phyloP scores from a whole-genome alignment of 2,329 filamentous ascomycete species.

The Fusarium pseudograminearum region DNA sequence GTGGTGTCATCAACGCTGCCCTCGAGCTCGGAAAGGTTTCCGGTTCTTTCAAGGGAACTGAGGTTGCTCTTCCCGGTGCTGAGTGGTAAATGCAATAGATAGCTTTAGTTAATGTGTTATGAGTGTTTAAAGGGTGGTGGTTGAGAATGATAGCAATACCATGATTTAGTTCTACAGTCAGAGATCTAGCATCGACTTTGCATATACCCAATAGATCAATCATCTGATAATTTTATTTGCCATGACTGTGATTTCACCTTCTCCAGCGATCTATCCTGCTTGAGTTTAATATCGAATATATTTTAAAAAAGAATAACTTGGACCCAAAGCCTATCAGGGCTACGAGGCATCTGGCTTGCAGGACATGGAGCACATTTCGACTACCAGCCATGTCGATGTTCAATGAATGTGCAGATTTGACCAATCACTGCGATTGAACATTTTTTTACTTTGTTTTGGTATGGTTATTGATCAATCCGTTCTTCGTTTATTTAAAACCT shows the following conservation, averaged over 20 bases:
- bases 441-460: no score
- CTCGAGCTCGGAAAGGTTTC: conserved; percentile 54
- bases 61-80: conserved; percentile 32
- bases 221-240: not conserved
- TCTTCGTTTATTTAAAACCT: no score
- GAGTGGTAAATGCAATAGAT: conserved; percentile 16
- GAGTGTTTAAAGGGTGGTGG: not conserved
- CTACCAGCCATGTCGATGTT: no score
- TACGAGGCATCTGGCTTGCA: no score
- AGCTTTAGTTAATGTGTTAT: conserved; percentile 23
- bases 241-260: not conserved
- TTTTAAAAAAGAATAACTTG: no score
- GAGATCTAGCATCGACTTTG: not conserved
- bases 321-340: no score
- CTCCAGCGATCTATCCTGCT: not conserved
- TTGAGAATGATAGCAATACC: not conserved
- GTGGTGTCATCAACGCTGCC: conserved; percentile 69
- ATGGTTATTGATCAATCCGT: no score
- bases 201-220: not conserved
- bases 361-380: no score
- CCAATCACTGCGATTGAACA: no score
- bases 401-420: no score
- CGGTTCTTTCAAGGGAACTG: conserved; percentile 42
- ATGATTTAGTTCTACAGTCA: not conserved
- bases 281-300: no score